A percentile compares a stretch with the other conserved stretches of the same genome.
Conservation (phyloP, 306 rosid genomes). For the Fragaria vesca region DNA sequence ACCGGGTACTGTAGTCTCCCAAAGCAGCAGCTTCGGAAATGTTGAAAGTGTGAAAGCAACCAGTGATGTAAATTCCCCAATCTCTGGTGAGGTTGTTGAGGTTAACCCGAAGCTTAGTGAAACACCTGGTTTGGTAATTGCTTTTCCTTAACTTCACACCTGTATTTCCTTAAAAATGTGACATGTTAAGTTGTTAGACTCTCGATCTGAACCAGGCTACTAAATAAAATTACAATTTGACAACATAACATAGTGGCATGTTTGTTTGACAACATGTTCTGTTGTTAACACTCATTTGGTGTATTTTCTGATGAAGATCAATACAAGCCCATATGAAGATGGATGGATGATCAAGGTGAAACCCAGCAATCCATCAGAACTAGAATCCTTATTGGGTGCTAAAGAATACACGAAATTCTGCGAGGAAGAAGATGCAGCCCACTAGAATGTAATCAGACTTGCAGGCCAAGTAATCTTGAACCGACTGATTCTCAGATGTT, state of each 20-base stretch:
- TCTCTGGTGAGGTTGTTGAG: slow-evolving; percentile 87
- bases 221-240: not conserved
- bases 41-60: slow-evolving; percentile 99
- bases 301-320: slow-evolving; percentile 48
- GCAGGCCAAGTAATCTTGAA: slow-evolving; percentile 24
- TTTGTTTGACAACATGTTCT: not conserved
- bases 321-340: slow-evolving; percentile 79
- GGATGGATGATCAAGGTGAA: slow-evolving; percentile 97
- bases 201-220: not conserved
- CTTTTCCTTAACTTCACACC: not conserved
- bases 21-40: slow-evolving; percentile 71
- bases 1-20: slow-evolving; percentile 45
- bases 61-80: slow-evolving; percentile 91
- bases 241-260: not conserved
- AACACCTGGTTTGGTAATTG: slow-evolving; percentile 74
- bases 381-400: slow-evolving; percentile 63
- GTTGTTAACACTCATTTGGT: not conserved
- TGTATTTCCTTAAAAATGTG: not conserved
- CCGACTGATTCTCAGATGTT: slow-evolving; percentile 33
- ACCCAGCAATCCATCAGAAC: slow-evolving; percentile 63
- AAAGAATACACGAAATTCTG: slow-evolving; percentile 82
- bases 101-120: slow-evolving; percentile 64
- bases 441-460: slow-evolving; percentile 33
- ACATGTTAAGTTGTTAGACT: not conserved
- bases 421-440: slow-evolving; percentile 88